Evolutionary conservation across 371 early-diverging fungal genomes (phyloP).

Genomic region (Paraphysoderma sedebokerense): DNA sequence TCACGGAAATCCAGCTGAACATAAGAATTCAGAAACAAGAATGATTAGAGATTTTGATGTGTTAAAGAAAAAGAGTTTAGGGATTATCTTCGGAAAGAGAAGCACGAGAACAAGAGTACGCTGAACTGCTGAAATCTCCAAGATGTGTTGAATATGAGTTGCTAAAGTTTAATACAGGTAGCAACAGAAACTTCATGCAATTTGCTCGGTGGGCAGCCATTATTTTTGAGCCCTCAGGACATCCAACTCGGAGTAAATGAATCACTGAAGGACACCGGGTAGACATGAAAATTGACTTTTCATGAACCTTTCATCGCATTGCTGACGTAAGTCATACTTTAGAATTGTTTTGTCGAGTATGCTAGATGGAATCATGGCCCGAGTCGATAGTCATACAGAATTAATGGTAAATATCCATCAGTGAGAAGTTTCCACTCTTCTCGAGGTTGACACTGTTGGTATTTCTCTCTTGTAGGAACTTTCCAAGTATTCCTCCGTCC

Average conservation of each 20-base stretch:
- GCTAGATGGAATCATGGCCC: constrained; percentile 86
- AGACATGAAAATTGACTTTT: no score
- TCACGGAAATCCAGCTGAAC: no score
- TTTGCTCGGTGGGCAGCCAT: constrained; percentile 77
- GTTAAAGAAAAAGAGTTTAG: constrained; percentile 30
- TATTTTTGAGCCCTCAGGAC: constrained; percentile 83
- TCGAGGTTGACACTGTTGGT: not conserved
- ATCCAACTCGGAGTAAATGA: constrained; percentile 91
- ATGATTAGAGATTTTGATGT: no score
- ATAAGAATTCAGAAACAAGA: no score
- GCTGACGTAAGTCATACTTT: no score
- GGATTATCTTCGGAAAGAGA: constrained; percentile 78
- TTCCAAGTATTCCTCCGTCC: constrained; percentile 69
- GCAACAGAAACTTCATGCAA: constrained; percentile 83
- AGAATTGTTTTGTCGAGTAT: constrained; percentile 80
- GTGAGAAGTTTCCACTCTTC: not conserved
- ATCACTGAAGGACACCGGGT: constrained; percentile 66
- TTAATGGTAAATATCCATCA: constrained; percentile 16
- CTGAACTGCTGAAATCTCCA: no score
- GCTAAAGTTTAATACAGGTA: no score
- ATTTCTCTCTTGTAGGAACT: constrained; percentile 17
- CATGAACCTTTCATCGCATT: no score
- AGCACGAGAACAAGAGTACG: constrained; percentile 89
- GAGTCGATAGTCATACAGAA: constrained; percentile 72
- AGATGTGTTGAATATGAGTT: no score